phyloP scores from a whole-genome alignment of 2,329 filamentous ascomycete species.

The Fusarium sp. region DNA sequence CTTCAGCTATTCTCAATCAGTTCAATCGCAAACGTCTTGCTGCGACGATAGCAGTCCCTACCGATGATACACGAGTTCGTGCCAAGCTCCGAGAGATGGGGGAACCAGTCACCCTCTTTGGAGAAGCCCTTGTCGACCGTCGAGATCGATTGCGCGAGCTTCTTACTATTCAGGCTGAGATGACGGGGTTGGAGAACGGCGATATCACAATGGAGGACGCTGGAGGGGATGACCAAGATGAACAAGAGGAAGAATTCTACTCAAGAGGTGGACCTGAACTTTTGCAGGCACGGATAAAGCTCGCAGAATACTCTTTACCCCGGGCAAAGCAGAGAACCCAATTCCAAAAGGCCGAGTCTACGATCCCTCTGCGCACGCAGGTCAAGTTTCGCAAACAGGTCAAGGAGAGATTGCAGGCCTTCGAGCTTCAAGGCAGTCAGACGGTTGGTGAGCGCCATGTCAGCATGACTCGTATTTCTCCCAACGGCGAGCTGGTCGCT shows the following conservation, averaged over 20 bases:
- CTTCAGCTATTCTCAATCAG: constrained; percentile 85
- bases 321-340: constrained; percentile 81
- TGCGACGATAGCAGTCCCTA: constrained; percentile 90
- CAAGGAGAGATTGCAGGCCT: constrained; percentile 83
- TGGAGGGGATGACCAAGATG: constrained; percentile 71
- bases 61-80: constrained; percentile 90
- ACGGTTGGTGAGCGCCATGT: constrained; percentile 91
- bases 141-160: constrained; percentile 88
- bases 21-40: constrained; percentile 92
- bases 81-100: constrained; percentile 84
- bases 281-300: constrained; percentile 79
- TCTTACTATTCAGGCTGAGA: constrained; percentile 78
- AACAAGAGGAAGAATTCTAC: constrained; percentile 94
- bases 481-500: constrained; percentile 84
- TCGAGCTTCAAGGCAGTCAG: constrained; percentile 94
- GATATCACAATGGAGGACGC: constrained; percentile 73
- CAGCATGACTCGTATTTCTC: constrained; percentile 91
- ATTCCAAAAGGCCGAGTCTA: constrained; percentile 83
- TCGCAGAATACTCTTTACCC: constrained; percentile 86
- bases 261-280: constrained; percentile 83
- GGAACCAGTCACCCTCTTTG: constrained; percentile 95
- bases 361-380: constrained; percentile 87
- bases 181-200: constrained; percentile 66
- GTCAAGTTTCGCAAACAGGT: constrained; percentile 91
- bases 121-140: constrained; percentile 86